Evolutionary conservation across 2,329 filamentous ascomycete genomes (phyloP).

Genomic region (Diaporthe sp.): DNA sequence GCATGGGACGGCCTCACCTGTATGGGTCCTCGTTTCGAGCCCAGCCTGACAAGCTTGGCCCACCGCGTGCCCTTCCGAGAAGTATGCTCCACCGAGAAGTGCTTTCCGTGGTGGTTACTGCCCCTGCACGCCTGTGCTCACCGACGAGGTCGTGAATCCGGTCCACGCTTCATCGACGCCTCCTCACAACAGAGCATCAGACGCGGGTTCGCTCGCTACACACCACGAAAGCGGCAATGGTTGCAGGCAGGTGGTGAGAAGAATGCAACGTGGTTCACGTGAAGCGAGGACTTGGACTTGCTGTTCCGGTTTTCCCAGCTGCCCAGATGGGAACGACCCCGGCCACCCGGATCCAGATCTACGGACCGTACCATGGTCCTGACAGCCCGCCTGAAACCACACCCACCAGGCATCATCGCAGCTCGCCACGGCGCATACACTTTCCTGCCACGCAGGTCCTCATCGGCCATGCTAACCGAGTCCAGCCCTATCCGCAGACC

Average conservation of each 20-base stretch:
- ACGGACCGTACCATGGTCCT: constrained; percentile 14
- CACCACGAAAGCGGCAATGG: constrained; percentile 7
- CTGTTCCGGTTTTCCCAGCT: background rate
- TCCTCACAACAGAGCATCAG: background rate
- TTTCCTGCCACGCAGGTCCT: constrained; percentile 3
- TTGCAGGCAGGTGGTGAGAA: background rate
- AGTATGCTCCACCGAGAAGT: background rate
- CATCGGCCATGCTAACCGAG: constrained; percentile 15
- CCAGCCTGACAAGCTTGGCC: constrained; percentile 3
- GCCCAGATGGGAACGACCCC: constrained; percentile 10
- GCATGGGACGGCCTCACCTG: constrained; percentile 24
- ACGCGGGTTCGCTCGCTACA: background rate
- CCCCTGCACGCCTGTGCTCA: background rate
- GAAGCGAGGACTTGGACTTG: background rate
- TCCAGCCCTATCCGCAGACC: constrained; percentile 24
- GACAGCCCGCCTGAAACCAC: constrained; percentile 26
- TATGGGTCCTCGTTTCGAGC: constrained; percentile 22
- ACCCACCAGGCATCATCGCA: constrained; percentile 7
- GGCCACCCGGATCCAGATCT: constrained; percentile 18
- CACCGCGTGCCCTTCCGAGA: background rate
- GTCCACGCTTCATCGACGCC: constrained; percentile 23
- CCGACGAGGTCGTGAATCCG: background rate
- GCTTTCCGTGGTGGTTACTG: background rate
- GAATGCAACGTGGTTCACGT: constrained; percentile 14
- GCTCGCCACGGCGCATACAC: background rate